Conservation (phyloP, 2,329 filamentous ascomycete genomes). For the Rhinocladiella similis region DNA sequence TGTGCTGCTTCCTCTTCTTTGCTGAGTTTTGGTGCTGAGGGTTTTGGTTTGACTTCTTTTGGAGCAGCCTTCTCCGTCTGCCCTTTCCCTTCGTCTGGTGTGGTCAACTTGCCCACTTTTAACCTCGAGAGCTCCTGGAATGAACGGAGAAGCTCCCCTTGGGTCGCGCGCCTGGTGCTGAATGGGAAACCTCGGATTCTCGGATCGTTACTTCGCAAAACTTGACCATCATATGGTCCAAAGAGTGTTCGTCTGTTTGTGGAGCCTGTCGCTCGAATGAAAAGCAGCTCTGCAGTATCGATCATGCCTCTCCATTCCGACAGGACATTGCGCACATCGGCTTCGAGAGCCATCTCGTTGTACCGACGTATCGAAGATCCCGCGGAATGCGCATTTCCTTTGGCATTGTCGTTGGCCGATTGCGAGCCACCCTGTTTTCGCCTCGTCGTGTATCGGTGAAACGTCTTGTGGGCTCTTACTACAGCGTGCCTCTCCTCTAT, state of each 20-base stretch:
- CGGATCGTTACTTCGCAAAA: conserved; percentile 75
- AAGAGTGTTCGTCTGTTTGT: conserved; percentile 87
- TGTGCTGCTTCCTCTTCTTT: conserved; percentile 82
- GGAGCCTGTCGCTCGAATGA: conserved; percentile 83
- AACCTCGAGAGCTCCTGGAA: conserved; percentile 92
- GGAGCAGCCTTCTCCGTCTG: conserved; percentile 10
- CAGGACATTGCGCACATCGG: conserved; percentile 82
- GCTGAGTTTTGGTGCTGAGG: conserved; percentile 61
- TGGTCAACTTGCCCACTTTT: conserved; percentile 71
- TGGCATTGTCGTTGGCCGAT: conserved; percentile 90
- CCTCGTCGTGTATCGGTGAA: conserved; percentile 94
- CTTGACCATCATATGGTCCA: conserved; percentile 85
- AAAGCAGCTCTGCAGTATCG: conserved; percentile 79
- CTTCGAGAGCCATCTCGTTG: conserved; percentile 85
- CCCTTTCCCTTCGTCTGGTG: conserved; percentile 38
- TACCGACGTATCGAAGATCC: conserved; percentile 87
- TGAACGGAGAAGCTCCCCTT: conserved; percentile 89
- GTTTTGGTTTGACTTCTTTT: conserved; percentile 35
- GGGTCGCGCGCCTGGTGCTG: conserved; percentile 85
- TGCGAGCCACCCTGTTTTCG: conserved; percentile 96
- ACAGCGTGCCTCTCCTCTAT: conserved; percentile 80
- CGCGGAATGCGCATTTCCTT: conserved; percentile 89
- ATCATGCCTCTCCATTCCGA: conserved; percentile 83
- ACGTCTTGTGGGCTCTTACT: conserved; percentile 93
- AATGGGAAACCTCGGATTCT: conserved; percentile 89